Evolutionary conservation across 2,329 filamentous ascomycete genomes (phyloP), one percentile per base, ranked within the genome.

Genomic region (Penicillium sp.): DNA sequence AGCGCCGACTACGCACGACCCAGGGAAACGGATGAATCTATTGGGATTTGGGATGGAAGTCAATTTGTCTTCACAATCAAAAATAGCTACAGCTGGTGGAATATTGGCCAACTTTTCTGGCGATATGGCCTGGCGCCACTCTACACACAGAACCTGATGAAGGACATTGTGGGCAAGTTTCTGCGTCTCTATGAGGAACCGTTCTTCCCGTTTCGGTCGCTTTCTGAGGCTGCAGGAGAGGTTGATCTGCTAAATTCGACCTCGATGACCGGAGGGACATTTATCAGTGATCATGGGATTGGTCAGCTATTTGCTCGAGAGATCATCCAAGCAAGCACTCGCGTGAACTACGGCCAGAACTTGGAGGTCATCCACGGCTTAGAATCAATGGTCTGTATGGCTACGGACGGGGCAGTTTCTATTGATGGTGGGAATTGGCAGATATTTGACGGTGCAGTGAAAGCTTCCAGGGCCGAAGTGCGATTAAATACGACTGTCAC

Each of bases 331-430:
- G 91, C 93, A 1, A 89, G 87, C 53, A 97, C 94, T 1, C 83
- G 94, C 18, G 93, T 97, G 59, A 97, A 97, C 73, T 99, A 97
- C 74, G 94, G 90, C 1, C 91, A 92, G 45, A 97, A 97, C 63
- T 74, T 97, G 11, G 83, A 80, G n/a, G 78, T 86, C 31, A 94
- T 97, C 44, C 92, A 97, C 67, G 94, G 91, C 0, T 76, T 99
- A 1, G 91, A 95, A 66, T 86, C 92, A 1, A 91, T 97, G 88
- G 89, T 95, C 2, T 93, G 92, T 39, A 91, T 97, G 86, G 90
- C 92, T 2, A 89, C 92, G 0, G 88, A 93, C 48, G 92, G 91
- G 6, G 91, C 92, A 0, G 85, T 92, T 70, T 80, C 88, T 16
- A 83, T 97, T 1, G 74, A 83, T 13, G 92, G 92, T 6, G 94